Conservation (phyloP, 768 basidiomycete species). For the Saitozyma sp. region DNA sequence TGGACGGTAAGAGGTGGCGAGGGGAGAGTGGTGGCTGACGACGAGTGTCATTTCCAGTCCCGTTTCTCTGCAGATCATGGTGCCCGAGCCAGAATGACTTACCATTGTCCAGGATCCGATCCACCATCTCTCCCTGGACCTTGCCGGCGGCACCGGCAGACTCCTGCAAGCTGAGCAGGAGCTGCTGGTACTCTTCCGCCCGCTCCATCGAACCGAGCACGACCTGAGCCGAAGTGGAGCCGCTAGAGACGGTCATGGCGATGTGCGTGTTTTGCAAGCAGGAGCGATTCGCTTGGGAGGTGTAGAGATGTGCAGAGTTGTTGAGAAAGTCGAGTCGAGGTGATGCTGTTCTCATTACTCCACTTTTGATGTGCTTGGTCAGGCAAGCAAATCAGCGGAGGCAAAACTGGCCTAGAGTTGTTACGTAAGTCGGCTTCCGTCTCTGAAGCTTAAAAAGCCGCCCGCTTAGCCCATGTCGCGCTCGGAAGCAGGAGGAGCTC, state of each 20-base stretch:
- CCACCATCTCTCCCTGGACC: constrained; percentile 51
- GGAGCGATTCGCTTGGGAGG: too few species aligned
- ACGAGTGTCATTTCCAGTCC: neutral
- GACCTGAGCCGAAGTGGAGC: constrained; percentile 30
- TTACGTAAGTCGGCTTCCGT: too few species aligned
- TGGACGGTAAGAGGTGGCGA: constrained; percentile 39
- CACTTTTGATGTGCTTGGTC: too few species aligned
- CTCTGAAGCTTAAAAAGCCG: too few species aligned
- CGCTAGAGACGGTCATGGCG: constrained; percentile 8
- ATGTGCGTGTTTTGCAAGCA: neutral
- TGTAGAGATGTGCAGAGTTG: too few species aligned
- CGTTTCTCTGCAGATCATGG: neutral
- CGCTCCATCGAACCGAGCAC: constrained; percentile 51
- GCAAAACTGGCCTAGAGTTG: too few species aligned
- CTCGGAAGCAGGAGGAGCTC: too few species aligned
- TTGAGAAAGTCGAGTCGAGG: too few species aligned
- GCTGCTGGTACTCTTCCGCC: constrained; percentile 44
- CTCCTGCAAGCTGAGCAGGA: constrained; percentile 33
- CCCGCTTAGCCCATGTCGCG: too few species aligned
- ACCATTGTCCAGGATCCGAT: constrained; percentile 50
- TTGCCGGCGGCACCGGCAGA: constrained; percentile 14
- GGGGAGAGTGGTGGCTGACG: constrained; percentile 45
- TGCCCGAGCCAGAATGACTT: constrained; percentile 15
- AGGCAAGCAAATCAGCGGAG: too few species aligned
- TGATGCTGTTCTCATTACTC: too few species aligned